Evolutionary conservation across 768 basidiomycete genomes (phyloP).

Genomic region (Tulasnella sp.): DNA sequence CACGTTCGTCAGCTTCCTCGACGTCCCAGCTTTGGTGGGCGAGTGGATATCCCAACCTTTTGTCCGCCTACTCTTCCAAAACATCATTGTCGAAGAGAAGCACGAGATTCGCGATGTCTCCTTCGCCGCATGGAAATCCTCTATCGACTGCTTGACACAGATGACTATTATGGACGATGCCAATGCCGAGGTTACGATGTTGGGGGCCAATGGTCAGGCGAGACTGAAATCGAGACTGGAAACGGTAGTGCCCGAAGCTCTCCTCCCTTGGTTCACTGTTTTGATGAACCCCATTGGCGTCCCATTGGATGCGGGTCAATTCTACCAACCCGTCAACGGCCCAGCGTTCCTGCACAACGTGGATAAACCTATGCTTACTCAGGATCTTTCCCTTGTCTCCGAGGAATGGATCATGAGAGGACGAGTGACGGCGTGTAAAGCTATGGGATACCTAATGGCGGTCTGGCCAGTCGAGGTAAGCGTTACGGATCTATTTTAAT

Average conservation of each 20-base stretch:
- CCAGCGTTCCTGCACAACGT: conserved; percentile 65
- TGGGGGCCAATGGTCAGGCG: not conserved
- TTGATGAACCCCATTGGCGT: conserved; percentile 86
- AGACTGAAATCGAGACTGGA: not conserved
- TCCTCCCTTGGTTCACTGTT: conserved; percentile 65
- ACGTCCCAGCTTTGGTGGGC: conserved; percentile 58
- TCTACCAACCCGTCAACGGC: conserved; percentile 58
- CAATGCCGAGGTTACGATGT: not conserved
- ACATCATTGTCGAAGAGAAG: conserved; percentile 86
- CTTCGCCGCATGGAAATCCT: conserved; percentile 63
- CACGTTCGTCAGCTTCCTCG: conserved; percentile 80
- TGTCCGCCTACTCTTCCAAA: conserved; percentile 83
- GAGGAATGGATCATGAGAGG: conserved; percentile 71
- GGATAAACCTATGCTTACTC: conserved; percentile 89
- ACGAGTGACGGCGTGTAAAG: conserved; percentile 66
- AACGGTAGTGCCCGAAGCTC: not conserved
- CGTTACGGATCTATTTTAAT: not conserved
- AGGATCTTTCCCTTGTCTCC: conserved; percentile 78
- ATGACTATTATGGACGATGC: conserved; percentile 22
- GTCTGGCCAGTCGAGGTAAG: conserved; percentile 60
- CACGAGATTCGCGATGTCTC: conserved; percentile 71
- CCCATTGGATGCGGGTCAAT: conserved; percentile 58
- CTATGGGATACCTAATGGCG: conserved; percentile 60
- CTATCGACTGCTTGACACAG: conserved; percentile 46
- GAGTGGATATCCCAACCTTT: conserved; percentile 77